phyloP scores from a whole-genome alignment of 257 asterid genomes.

The Euphrasia confusa region DNA sequence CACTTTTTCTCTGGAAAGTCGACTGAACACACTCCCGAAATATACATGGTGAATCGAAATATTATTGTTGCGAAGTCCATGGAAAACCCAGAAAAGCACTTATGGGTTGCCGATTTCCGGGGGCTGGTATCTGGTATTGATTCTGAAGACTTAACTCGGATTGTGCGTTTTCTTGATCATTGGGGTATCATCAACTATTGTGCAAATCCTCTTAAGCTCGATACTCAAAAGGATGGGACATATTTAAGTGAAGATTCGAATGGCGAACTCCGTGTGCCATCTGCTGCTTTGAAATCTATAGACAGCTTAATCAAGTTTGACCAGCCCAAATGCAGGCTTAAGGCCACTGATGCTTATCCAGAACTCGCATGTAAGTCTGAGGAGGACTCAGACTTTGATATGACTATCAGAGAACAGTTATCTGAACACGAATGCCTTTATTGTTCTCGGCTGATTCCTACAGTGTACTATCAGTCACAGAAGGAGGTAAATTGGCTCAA shows the following conservation, averaged over 20 bases:
- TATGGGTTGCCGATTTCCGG: constrained; percentile 48
- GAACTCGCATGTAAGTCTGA: constrained; percentile 38
- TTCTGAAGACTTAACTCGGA: constrained; percentile 51
- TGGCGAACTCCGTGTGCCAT: constrained; percentile 55
- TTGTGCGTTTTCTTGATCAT: constrained; percentile 67
- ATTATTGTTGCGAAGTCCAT: constrained; percentile 59
- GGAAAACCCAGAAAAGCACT: constrained; percentile 56
- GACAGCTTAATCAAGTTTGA: constrained; percentile 70
- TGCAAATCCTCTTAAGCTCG: constrained; percentile 41
- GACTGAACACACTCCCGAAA: constrained; percentile 55
- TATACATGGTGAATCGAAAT: constrained; percentile 60
- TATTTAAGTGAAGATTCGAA: constrained; percentile 46
- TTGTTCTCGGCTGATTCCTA: constrained; percentile 48
- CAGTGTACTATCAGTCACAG: constrained; percentile 53
- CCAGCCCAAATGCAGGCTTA: constrained; percentile 58
- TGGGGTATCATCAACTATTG: constrained; percentile 75
- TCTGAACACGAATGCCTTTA: constrained; percentile 48
- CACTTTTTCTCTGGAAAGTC: constrained; percentile 72
- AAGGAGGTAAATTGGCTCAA: constrained; percentile 48
- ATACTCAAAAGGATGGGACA: constrained; percentile 34
- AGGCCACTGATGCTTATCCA: constrained; percentile 55
- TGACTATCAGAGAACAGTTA: constrained; percentile 45
- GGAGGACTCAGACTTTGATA: constrained; percentile 46
- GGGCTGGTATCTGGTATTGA: constrained; percentile 42
- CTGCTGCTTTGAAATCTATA: constrained; percentile 52